phyloP scores from a whole-genome alignment of 228 moss, liverwort and hornwort species.

The Sphagnum magellanicum region DNA sequence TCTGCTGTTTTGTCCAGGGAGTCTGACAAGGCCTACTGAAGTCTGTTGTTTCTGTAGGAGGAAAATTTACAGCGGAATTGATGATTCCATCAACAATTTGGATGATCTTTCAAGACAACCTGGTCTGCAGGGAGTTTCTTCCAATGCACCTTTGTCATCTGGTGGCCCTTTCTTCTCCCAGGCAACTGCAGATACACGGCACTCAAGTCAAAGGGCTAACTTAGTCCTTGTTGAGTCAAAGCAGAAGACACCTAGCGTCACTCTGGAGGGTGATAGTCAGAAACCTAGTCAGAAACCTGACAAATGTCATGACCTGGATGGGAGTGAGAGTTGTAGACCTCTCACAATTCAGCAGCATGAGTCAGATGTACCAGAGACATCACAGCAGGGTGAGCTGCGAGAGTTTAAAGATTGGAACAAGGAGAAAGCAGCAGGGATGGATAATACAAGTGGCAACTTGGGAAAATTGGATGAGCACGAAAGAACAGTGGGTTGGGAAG shows the following conservation, averaged over 20 bases:
- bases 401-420: not conserved
- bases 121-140: conserved; percentile 13
- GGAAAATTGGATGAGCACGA: not conserved
- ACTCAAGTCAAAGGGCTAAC: conserved; percentile 16
- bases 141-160: conserved; percentile 14
- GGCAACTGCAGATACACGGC: conserved; percentile 14
- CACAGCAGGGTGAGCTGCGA: conserved; percentile 33
- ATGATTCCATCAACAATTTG: not conserved
- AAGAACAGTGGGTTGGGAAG: too few relatives aligned
- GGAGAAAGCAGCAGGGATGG: not conserved
- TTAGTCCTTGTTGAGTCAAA: not conserved
- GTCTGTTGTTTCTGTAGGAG: not conserved
- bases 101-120: conserved; percentile 19
- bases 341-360: too few relatives aligned
- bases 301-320: conserved; percentile 12
- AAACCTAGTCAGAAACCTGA: conserved; percentile 8
- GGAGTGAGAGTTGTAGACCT: conserved; percentile 12
- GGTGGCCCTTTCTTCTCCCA: conserved; percentile 23
- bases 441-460: not conserved
- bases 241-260: too few relatives aligned
- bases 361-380: conserved; percentile 6
- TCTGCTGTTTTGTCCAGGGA: too few relatives aligned
- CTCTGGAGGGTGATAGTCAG: too few relatives aligned
- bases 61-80: not conserved
- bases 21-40: too few relatives aligned